These are phyloP conservation scores for Phytophthora ohioensis DNA, from an alignment of 352 stramenopile genomes.

Conservation along the genomic window DNA sequence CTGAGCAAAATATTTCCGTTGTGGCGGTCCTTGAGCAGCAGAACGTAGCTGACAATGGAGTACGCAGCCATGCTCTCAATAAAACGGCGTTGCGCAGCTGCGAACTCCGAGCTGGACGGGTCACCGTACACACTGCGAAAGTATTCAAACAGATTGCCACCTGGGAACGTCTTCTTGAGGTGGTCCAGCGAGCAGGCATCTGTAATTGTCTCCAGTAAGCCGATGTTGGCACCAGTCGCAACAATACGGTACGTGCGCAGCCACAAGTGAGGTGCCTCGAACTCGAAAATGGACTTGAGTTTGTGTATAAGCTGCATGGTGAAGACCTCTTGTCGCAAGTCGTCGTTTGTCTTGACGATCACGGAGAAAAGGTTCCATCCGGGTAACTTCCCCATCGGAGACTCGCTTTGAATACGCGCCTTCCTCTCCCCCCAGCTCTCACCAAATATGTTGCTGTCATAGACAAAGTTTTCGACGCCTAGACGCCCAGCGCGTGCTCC, in stretches of 20 bases:
- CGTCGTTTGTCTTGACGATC: constrained; percentile 99
- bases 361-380: constrained; percentile 93
- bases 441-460: constrained; percentile 82
- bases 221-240: constrained; percentile 93
- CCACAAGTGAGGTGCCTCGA: constrained; percentile 92
- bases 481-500: constrained; percentile 33
- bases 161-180: constrained; percentile 94
- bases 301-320: constrained; percentile 97
- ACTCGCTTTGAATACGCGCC: constrained; percentile 72
- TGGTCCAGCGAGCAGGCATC: constrained; percentile 97
- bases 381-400: constrained; percentile 73
- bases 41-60: constrained; percentile 97
- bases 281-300: constrained; percentile 95
- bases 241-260: constrained; percentile 96
- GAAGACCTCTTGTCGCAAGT: constrained; percentile 97
- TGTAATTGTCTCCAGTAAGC: constrained; percentile 96
- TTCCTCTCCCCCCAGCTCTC: constrained; percentile 76
- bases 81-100: constrained; percentile 92
- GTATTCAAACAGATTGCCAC: constrained; percentile 91
- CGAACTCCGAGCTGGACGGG: constrained; percentile 47
- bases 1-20: constrained; percentile 99
- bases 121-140: constrained; percentile 81
- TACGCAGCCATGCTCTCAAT: constrained; percentile 96
- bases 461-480: constrained; percentile 75
- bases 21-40: constrained; percentile 98